Base-by-base conservation (phyloP, 208 protist species). In the Porcisia deanei region DNA sequence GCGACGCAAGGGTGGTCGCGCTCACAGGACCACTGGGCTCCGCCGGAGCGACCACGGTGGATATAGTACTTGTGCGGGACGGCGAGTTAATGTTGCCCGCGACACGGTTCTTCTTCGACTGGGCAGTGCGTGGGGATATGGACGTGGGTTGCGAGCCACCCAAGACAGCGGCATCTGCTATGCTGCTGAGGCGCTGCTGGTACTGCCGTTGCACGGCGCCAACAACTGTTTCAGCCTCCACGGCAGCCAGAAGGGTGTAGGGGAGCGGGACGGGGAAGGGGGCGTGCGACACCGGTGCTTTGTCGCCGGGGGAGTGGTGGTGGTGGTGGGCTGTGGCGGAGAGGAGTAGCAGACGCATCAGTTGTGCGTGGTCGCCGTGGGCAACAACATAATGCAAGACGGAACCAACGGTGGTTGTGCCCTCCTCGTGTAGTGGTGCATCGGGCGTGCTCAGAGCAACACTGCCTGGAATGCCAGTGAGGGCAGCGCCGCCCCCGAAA, bases 381-480 rank as follows among this genome's bases (percentile, higher is more conserved):
- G 83, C 81, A 43, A 96, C 85, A n/a, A 94, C 75, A 63, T 91
- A 89, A 76, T 96, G 91, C 76, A 96, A 53, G n/a, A 96, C 34
- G 0, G 89, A 89, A 5, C 91, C 91, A 3, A 73, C 55, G 30
- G 79, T 73, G 10, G 41, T 71, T 37, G 41, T 65, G 34, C 8
- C 10, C 25, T 71, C 72, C 45, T 76, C 69, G 1, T 77, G 49
- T n/a, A 54, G 3, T 18, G 71, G 71, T 25, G 71, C 57, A 54
- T 66, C 71, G 58, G 60, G 39, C 14, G 30, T 20, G 41, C 34
- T 59, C 43, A 34, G 14, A 18, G 22, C 71, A 14, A 58, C 22
- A 4, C 25, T 10, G 58, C 41, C 58, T 18, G 55, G 18, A 9
- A 34, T 61, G 52, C 55, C 39, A 18, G 34, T 22, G 37, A 63